These are phyloP conservation scores for Zanthoxylum bungeanum DNA, from an alignment of 345 rosid species.

Conservation along the genomic window DNA sequence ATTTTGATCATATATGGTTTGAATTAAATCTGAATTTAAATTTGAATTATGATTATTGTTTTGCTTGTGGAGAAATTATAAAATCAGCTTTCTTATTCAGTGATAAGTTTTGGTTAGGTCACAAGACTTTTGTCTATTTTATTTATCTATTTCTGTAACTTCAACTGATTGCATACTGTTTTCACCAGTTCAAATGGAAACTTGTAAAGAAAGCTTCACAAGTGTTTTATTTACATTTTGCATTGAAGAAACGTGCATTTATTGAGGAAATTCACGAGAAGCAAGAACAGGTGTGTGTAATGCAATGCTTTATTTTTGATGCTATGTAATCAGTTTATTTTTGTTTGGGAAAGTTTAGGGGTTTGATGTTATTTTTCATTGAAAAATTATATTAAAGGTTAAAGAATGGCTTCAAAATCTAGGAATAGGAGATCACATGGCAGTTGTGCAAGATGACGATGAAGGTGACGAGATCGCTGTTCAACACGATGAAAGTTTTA, in stretches of 20 bases:
- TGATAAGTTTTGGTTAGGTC: too few species aligned
- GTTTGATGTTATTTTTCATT: slow-evolving; percentile 48
- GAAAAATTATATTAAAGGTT: slow-evolving; percentile 72
- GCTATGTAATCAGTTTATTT: neutral
- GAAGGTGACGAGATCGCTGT: slow-evolving; percentile 71
- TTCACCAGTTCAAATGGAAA: slow-evolving; percentile 82
- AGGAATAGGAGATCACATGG: slow-evolving; percentile 87
- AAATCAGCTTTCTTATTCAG: too few species aligned
- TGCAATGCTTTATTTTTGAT: neutral
- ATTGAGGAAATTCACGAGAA: slow-evolving; percentile 96
- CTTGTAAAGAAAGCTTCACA: slow-evolving; percentile 87
- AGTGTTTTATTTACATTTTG: slow-evolving; percentile 85
- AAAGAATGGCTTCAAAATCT: slow-evolving; percentile 99
- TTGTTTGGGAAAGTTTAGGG: slow-evolving; percentile 25
- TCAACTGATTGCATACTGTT: neutral
- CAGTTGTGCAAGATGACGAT: slow-evolving; percentile 70
- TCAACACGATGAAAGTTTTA: slow-evolving; percentile 73
- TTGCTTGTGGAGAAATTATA: neutral
- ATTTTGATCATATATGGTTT: neutral
- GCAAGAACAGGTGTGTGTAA: slow-evolving; percentile 86
- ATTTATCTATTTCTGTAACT: neutral
- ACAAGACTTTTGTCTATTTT: neutral
- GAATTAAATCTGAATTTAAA: neutral
- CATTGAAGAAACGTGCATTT: slow-evolving; percentile 84
- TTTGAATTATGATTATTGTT: neutral